Percentiles rank a stretch among this genome's conserved stretches.
These are phyloP conservation scores for Aureobasidium pullulans DNA, from an alignment of 2,329 filamentous ascomycete species.

Conservation along the genomic window DNA sequence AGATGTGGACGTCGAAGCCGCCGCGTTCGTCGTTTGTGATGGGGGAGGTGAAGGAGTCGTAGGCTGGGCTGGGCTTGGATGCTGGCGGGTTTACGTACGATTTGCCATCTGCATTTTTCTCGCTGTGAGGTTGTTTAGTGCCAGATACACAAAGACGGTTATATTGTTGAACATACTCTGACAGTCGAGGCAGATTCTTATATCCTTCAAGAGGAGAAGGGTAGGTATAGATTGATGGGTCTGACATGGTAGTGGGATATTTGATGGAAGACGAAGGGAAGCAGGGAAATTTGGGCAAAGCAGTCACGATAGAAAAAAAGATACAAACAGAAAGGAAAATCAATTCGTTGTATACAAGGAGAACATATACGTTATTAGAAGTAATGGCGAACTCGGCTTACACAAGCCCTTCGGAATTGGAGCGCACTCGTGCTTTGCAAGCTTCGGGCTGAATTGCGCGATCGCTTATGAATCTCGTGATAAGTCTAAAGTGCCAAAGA, in stretches of 20 bases:
- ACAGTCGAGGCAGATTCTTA: constrained; percentile 40
- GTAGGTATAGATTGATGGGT: constrained; percentile 46
- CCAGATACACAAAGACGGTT: too few relatives aligned
- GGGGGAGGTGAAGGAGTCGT: constrained; percentile 61
- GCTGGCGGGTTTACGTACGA: constrained; percentile 62
- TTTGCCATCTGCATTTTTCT: constrained; percentile 66
- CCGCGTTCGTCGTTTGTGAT: constrained; percentile 59
- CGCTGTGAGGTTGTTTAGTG: constrained; percentile 30
- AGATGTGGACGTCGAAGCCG: constrained; percentile 83
- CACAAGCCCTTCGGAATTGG: constrained; percentile 11
- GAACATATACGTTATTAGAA: not conserved
- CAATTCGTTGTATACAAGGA: not conserved
- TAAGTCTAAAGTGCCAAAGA: not conserved
- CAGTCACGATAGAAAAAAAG: not conserved
- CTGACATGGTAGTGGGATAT: constrained; percentile 34
- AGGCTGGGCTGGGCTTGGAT: constrained; percentile 55
- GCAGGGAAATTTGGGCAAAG: not conserved
- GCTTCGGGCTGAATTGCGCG: constrained; percentile 3
- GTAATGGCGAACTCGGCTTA: not conserved
- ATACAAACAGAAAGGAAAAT: not conserved
- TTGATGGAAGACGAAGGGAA: too few relatives aligned
- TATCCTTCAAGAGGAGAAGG: constrained; percentile 49
- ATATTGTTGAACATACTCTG: constrained; percentile 25
- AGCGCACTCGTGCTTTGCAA: constrained; percentile 9
- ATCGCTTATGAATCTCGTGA: not conserved